Percentiles rank a stretch among this genome's conserved stretches.
Conservation (phyloP, 441 rosid genomes). For the Gossypium aridum region DNA sequence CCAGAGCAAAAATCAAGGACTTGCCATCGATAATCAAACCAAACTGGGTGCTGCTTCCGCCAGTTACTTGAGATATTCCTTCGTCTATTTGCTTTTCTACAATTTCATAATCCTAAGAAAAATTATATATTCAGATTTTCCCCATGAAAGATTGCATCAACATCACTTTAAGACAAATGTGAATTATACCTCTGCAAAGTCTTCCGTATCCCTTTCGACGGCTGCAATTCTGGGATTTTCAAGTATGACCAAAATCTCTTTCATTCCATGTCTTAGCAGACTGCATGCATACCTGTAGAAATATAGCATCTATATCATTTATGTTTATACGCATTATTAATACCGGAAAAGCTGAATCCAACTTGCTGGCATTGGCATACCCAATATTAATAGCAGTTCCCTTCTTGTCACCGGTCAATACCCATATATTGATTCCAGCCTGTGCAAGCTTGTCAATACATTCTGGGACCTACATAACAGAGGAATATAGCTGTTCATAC, state of each 20-base stretch:
- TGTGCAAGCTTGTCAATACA: conserved; percentile 81
- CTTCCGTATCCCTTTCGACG: conserved; percentile 48
- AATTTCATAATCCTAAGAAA: conserved; percentile 49
- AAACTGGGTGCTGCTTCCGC: conserved; percentile 29
- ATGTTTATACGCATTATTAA: background rate
- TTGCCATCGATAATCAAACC: conserved; percentile 87
- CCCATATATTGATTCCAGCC: conserved; percentile 86
- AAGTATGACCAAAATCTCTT: conserved; percentile 50
- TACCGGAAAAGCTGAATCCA: background rate
- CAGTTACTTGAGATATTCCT: conserved; percentile 28
- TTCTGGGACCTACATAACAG: conserved; percentile 56
- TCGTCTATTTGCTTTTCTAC: conserved; percentile 39
- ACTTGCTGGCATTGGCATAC: conserved; percentile 26
- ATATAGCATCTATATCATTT: background rate
- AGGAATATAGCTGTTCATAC: conserved; percentile 10
- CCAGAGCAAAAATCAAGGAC: conserved; percentile 67
- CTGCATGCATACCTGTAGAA: conserved; percentile 73
- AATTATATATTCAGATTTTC: conserved; percentile 16
- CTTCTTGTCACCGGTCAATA: conserved; percentile 90
- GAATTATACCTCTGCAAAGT: conserved; percentile 32
- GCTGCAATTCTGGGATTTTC: conserved; percentile 52
- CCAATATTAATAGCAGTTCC: conserved; percentile 96
- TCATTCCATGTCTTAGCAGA: conserved; percentile 76
- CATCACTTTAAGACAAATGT: conserved; percentile 1
- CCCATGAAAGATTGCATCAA: background rate